Evolutionary conservation across 2,329 filamentous ascomycete species (phyloP).

Genomic region (Colletotrichum cereale): DNA sequence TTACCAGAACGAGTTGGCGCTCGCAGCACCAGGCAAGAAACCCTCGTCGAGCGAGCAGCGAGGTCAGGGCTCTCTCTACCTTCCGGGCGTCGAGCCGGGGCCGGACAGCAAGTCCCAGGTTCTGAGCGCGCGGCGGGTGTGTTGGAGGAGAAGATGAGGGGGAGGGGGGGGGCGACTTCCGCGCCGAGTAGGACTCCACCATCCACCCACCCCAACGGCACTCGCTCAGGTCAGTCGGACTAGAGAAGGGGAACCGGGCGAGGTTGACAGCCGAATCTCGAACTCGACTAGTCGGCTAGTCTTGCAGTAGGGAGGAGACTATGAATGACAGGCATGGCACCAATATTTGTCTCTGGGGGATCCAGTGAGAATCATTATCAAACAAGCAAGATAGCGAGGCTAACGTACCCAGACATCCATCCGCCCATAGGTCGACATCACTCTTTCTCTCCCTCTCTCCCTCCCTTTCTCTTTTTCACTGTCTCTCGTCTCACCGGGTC

Average conservation of each 20-base stretch:
- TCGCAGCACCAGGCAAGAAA: neutral
- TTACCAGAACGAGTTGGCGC: neutral
- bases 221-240: slow-evolving; percentile 6
- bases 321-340: slow-evolving; percentile 6
- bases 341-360: slow-evolving; percentile 3
- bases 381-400: slow-evolving; percentile 1
- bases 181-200: slow-evolving; percentile 15
- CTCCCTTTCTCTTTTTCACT: neutral
- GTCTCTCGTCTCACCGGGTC: neutral
- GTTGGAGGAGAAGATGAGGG: slow-evolving; percentile 26
- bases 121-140: neutral
- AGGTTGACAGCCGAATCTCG: slow-evolving; percentile 17
- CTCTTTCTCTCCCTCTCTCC: neutral
- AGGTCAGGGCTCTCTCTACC: neutral
- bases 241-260: neutral
- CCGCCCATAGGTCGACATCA: slow-evolving; percentile 16
- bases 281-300: slow-evolving; percentile 28
- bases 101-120: slow-evolving; percentile 21
- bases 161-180: slow-evolving; percentile 44
- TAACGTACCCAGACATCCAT: neutral
- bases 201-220: slow-evolving; percentile 16
- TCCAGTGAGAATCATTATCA: neutral
- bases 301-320: slow-evolving; percentile 15
- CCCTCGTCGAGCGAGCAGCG: neutral
- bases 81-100: slow-evolving; percentile 29